A percentile compares a stretch with the other conserved stretches of the same genome.
Conservation (phyloP, 257 asterid genomes). For the Solanum habrochaites region DNA sequence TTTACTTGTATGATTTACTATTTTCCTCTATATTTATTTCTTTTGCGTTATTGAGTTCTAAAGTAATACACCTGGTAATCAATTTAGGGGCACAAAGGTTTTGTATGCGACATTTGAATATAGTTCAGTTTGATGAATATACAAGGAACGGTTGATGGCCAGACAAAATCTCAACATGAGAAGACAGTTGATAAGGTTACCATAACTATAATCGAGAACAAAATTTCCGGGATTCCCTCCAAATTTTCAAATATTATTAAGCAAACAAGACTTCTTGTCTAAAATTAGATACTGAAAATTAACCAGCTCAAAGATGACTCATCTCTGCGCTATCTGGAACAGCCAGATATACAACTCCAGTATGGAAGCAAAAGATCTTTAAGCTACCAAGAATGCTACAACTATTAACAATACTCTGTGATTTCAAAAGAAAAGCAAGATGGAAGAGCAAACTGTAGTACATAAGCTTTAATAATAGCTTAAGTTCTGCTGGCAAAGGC, state of each 20-base stretch:
- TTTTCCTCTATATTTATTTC: background rate
- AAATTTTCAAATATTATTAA: background rate
- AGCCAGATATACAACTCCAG: background rate
- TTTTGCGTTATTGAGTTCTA: too few relatives aligned
- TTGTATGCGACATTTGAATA: background rate
- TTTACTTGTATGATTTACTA: background rate
- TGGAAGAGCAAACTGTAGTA: background rate
- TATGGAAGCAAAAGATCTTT: background rate
- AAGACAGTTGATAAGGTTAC: background rate
- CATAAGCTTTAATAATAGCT: background rate
- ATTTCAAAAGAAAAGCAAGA: background rate
- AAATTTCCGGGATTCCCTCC: background rate
- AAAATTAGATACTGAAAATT: background rate
- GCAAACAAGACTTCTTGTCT: background rate
- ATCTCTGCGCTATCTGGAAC: background rate
- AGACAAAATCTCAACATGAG: background rate
- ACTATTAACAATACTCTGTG: background rate
- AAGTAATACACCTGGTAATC: background rate
- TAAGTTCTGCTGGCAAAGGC: conserved; percentile 33
- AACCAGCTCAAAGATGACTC: background rate
- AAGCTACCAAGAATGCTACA: background rate
- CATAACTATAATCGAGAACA: background rate
- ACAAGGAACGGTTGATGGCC: background rate
- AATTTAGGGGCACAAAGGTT: background rate
- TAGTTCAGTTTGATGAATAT: background rate